These are phyloP conservation scores for Creolimax fragrantissima DNA, from an alignment of 78 protist species.

Conservation along the genomic window DNA sequence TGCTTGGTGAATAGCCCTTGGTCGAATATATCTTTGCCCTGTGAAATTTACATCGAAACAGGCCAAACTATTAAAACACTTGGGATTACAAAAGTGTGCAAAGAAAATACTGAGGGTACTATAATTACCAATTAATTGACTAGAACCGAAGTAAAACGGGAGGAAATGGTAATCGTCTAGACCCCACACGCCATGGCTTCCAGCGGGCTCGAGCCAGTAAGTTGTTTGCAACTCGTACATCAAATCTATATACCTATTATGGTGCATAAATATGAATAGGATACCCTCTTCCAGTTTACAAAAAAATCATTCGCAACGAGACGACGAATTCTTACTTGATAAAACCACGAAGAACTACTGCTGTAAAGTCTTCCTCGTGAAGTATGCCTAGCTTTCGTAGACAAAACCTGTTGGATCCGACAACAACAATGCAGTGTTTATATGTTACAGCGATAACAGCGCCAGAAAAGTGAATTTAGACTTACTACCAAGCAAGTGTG, in stretches of 20 bases:
- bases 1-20: constrained; percentile 1
- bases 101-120: neutral
- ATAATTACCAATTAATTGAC: constrained; percentile 70
- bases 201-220: constrained; percentile 93
- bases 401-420: neutral
- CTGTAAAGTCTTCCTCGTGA: constrained; percentile 14
- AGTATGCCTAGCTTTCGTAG: constrained; percentile 24
- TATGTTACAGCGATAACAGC: no score
- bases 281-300: no score
- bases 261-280: no score
- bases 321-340: constrained; percentile 46
- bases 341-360: constrained; percentile 16
- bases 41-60: neutral
- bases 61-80: neutral
- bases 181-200: constrained; percentile 95
- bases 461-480: no score
- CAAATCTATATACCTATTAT: constrained; percentile 34
- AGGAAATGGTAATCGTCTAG: constrained; percentile 93
- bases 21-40: constrained; percentile 23
- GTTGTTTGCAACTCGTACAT: constrained; percentile 54
- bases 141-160: constrained; percentile 84
- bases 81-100: no score
- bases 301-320: no score
- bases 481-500: no score
- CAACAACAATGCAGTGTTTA: no score